A percentile compares a stretch with the other conserved stretches of the same genome.
These are phyloP conservation scores for Beauveria rudraprayagi DNA, from an alignment of 2,329 filamentous ascomycete genomes.

Conservation along the genomic window DNA sequence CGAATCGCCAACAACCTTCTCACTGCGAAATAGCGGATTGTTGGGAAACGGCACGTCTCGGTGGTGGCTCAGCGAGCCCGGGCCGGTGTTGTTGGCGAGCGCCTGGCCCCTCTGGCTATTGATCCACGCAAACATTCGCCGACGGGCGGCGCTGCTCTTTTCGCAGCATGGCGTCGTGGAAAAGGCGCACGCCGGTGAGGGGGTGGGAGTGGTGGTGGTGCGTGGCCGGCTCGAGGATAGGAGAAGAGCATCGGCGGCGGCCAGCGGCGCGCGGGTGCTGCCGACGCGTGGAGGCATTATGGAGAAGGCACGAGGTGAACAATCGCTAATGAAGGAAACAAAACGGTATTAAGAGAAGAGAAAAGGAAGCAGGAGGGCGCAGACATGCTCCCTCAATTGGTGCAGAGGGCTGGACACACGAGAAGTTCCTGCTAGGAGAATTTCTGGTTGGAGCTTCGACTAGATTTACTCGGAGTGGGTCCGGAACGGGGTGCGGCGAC, in stretches of 20 bases:
- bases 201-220: slow-evolving; percentile 7
- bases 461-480: slow-evolving; percentile 8
- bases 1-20: slow-evolving; percentile 64
- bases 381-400: slow-evolving; percentile 20
- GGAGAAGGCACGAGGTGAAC: background rate
- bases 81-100: slow-evolving; percentile 19
- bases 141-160: slow-evolving; percentile 30
- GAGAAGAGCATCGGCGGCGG: slow-evolving; percentile 24
- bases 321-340: background rate
- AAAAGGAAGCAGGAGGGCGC: background rate
- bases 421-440: slow-evolving; percentile 11
- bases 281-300: slow-evolving; percentile 20
- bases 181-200: slow-evolving; percentile 25
- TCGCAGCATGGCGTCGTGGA: slow-evolving; percentile 31
- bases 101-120: slow-evolving; percentile 19
- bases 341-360: background rate
- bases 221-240: slow-evolving; percentile 15
- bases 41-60: slow-evolving; percentile 59
- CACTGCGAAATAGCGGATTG: slow-evolving; percentile 63
- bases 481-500: background rate
- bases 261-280: slow-evolving; percentile 20
- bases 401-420: background rate
- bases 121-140: slow-evolving; percentile 32
- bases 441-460: background rate
- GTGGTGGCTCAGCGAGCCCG: slow-evolving; percentile 31